Evolutionary conservation across 2,329 filamentous ascomycete species (phyloP), one percentile per base, ranked within the genome.

Genomic region (Aspergillus latus): DNA sequence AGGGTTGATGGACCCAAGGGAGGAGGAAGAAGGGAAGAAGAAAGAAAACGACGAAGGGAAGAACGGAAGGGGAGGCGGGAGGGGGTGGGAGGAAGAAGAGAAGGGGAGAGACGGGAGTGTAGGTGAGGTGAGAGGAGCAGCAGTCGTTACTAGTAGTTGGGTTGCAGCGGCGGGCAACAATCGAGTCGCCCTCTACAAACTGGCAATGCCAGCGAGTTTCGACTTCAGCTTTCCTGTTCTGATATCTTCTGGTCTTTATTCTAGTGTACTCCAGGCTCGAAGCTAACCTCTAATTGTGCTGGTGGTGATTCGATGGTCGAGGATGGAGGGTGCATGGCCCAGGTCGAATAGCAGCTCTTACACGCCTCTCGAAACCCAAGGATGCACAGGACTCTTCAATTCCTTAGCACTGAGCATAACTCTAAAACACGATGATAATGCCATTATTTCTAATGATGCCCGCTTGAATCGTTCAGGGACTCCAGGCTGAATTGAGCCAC

Each of bases 1-100:
- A 62, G 55, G 52, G 54, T 58, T 55, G 56, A 59, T 59, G 54
- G 54, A 58, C 57, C 58, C 62, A 62, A 58, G 61, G 58, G 58
- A 63, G 57, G 44, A 52, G 52, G 40, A 52, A 45, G 51, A 52
- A 53, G 53, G 54, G 52, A 57, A 60, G 37, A 56, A 56, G 42
- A 46, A 57, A 55, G 42, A 48, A 44, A 48, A 47, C 55, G 39
- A 43, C 55, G 43, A 42, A 54, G 28, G 50, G 44, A 37, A 53
- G 40, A 52, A 52, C 51, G 28, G 39, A 49, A 53, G 52, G 44
- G 50, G 49, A 42, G 49, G 42, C 44, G 26, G 47, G 43, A 50
- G 46, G 40, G 44, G 21, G 34, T 40, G 49, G 37, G 44, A 39
- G 16, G 49, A 49, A 48, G 52, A 50, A 51, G 49, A 36, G 47